A percentile compares a stretch with the other conserved stretches of the same genome.
These are phyloP conservation scores for Fraxinus sp. DNA, from an alignment of 305 asterid species.

Conservation along the genomic window DNA sequence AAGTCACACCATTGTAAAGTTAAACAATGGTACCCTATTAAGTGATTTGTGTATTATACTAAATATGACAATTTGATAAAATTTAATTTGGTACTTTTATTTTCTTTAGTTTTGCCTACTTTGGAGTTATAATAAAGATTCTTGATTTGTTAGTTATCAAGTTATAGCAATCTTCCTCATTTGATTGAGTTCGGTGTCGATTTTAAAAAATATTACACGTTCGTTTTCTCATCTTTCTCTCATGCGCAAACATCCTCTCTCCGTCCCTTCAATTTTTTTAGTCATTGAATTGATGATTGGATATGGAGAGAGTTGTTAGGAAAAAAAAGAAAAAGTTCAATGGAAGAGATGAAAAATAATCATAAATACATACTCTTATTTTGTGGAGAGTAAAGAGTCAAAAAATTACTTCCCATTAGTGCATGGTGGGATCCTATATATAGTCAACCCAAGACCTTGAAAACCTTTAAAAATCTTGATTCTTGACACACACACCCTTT, in stretches of 20 bases:
- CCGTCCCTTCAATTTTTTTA: neutral
- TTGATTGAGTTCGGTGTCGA: neutral
- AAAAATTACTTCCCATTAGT: conserved; percentile 31
- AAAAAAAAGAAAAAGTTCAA: neutral
- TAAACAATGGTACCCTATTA: neutral
- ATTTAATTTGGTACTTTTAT: neutral
- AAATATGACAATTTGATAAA: neutral
- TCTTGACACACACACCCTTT: conserved; percentile 1
- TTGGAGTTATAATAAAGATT: too few species aligned
- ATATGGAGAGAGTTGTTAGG: neutral
- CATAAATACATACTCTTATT: neutral
- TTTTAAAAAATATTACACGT: neutral
- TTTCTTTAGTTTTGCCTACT: neutral
- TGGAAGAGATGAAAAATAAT: neutral
- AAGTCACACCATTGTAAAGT: conserved; percentile 3
- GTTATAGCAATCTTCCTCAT: neutral
- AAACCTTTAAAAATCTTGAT: conserved; percentile 7
- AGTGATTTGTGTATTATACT: neutral
- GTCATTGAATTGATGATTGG: neutral
- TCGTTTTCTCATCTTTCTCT: neutral
- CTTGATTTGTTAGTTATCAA: neutral
- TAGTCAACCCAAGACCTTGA: conserved; percentile 27
- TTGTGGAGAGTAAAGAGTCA: conserved; percentile 31
- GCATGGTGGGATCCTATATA: conserved; percentile 32
- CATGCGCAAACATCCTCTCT: neutral